Evolutionary conservation across 257 asterid genomes (phyloP), one percentile per base, ranked within the genome.

Genomic region (Primulina eburnea): DNA sequence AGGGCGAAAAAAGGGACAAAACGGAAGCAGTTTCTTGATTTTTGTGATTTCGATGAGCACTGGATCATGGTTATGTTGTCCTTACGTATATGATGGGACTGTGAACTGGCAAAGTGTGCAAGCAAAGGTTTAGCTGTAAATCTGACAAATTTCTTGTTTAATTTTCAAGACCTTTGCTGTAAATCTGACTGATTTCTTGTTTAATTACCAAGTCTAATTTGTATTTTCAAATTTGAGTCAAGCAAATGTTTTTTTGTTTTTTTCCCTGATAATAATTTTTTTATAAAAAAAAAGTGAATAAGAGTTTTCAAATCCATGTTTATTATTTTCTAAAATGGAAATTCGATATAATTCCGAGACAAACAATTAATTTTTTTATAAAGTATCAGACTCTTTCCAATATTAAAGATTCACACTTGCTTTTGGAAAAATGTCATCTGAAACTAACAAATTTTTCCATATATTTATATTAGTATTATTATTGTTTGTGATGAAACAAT

Each of bases 61-160:
- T 67, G 64, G 71, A 64, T 68, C 64, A 24, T 4, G 55, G 8
- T 21, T 68, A 43, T 50, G 62, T 67, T 67, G 60, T 67, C 12
- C 17, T 50, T 5, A 50, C 20, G 57, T 50, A 24, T 40, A 37
- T 65, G 47, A 40, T 64, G 56, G 1, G 34, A 50, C 65, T 72
- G 74, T 66, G 73, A 29, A 73, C 76, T 73, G 81, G 72, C 75
- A 74, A 70, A 69, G 61, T 59, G 68, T 66, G 71, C 77, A 67
- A 73, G 76, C 73, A 47, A 68, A 66, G 67, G 30, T 69, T 71
- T 69, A 75, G 80, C 82, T 81, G 85, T 68, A 16, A 77, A 60
- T 74, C 18, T 68, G 74, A 64, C 62, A 37, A 78, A 68, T 28
- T 64, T 71, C 34, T 60, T 32, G 57, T 17, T 28, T 28, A 47